Percentiles rank a stretch among this genome's conserved stretches.
phyloP scores from a whole-genome alignment of 2,329 filamentous ascomycete genomes.

The Zalaria sp. region DNA sequence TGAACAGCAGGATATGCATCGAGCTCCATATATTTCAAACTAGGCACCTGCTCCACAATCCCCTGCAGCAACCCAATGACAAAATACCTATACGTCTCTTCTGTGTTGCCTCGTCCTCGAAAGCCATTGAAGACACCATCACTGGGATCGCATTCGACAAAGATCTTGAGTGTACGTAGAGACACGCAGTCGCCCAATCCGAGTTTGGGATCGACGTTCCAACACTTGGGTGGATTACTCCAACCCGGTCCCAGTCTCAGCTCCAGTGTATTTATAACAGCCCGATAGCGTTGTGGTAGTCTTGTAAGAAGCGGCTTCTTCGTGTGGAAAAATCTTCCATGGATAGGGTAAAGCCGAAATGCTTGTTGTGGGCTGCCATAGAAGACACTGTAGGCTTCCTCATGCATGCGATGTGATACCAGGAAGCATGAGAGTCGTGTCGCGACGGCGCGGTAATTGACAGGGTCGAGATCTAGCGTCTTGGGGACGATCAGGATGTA shows the following conservation, averaged over 20 bases:
- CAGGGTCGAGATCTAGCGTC: conserved; percentile 52
- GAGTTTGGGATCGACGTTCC: conserved; percentile 52
- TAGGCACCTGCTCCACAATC: conserved; percentile 44
- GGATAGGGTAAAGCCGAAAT: conserved; percentile 53
- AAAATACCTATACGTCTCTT: conserved; percentile 59
- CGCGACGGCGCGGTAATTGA: conserved; percentile 49
- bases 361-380: conserved; percentile 41
- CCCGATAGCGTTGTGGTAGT: conserved; percentile 46
- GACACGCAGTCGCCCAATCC: conserved; percentile 49
- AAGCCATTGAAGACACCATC: conserved; percentile 53
- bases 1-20: conserved; percentile 55
- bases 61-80: conserved; percentile 41
- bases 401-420: conserved; percentile 45
- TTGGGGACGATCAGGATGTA: conserved; percentile 42
- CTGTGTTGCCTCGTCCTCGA: conserved; percentile 33
- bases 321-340: conserved; percentile 55
- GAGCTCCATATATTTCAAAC: conserved; percentile 47
- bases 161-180: conserved; percentile 48
- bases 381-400: conserved; percentile 51
- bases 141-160: conserved; percentile 58
- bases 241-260: conserved; percentile 61
- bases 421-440: conserved; percentile 44
- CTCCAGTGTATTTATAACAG: conserved; percentile 49
- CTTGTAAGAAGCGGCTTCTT: conserved; percentile 58
- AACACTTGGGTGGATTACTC: conserved; percentile 53